Percentiles rank a stretch among this genome's conserved stretches.
These are phyloP conservation scores for Emergomyces orientalis DNA, from an alignment of 2,329 filamentous ascomycete species.

Conservation along the genomic window DNA sequence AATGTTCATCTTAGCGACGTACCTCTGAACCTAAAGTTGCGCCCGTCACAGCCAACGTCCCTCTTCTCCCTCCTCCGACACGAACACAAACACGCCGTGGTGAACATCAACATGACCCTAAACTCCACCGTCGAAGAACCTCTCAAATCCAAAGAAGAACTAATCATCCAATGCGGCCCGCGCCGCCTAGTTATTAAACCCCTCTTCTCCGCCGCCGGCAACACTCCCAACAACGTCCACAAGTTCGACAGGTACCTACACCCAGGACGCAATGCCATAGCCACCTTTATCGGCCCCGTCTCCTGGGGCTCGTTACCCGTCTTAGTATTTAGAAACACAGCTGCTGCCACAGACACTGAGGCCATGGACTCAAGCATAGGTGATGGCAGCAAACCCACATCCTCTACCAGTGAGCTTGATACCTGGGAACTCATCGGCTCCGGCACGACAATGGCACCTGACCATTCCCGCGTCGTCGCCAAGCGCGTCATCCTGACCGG, in stretches of 20 bases:
- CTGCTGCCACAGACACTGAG: conserved; percentile 26
- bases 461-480: conserved; percentile 68
- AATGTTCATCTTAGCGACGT: conserved; percentile 62
- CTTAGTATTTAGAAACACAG: conserved; percentile 65
- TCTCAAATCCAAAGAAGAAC: conserved; percentile 82
- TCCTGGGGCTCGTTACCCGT: conserved; percentile 89
- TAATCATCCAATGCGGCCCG: conserved; percentile 84
- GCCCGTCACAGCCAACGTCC: conserved; percentile 50
- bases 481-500: conserved; percentile 92
- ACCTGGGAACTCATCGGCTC: conserved; percentile 61
- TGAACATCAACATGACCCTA: conserved; percentile 84
- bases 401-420: conserved; percentile 33
- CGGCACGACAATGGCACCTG: conserved; percentile 73
- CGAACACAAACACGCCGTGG: conserved; percentile 83
- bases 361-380: conserved; percentile 38
- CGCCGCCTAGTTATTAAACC: conserved; percentile 82
- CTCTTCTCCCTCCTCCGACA: conserved; percentile 84
- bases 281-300: conserved; percentile 79
- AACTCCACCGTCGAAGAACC: conserved; percentile 65
- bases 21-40: conserved; percentile 44
- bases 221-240: conserved; percentile 91
- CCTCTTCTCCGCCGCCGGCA: conserved; percentile 79
- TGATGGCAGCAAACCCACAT: conserved; percentile 34
- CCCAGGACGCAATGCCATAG: conserved; percentile 80
- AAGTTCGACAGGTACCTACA: conserved; percentile 91